These are phyloP conservation scores for Rhytidhysteron rufulum DNA, from an alignment of 2,329 filamentous ascomycete species.

Conservation along the genomic window DNA sequence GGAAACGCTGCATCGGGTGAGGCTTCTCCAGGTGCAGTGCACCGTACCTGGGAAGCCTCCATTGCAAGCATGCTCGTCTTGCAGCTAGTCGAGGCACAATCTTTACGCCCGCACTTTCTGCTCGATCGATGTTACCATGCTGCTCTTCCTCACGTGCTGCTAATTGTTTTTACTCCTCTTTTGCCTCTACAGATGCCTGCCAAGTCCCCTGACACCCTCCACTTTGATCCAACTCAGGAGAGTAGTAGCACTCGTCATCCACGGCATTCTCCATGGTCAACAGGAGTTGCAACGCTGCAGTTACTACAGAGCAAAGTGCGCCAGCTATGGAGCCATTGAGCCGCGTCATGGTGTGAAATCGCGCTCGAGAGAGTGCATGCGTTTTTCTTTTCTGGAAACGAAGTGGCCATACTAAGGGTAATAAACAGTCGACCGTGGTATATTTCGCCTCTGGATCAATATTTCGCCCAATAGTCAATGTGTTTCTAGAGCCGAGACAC, in stretches of 20 bases:
- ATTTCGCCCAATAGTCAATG: conserved; percentile 18
- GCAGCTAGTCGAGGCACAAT: conserved; percentile 8
- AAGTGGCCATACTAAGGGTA: conserved; percentile 21
- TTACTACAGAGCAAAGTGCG: background rate
- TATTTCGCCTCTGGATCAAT: conserved; percentile 23
- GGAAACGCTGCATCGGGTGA: background rate
- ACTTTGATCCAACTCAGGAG: too few relatives aligned
- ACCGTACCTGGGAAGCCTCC: conserved; percentile 6
- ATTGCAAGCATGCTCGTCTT: conserved; percentile 8
- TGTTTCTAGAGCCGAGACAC: conserved; percentile 24
- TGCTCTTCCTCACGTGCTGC: conserved; percentile 21
- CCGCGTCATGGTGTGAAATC: conserved; percentile 18
- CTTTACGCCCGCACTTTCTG: conserved; percentile 9
- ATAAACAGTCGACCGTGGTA: conserved; percentile 23
- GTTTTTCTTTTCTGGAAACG: conserved; percentile 2
- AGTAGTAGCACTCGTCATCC: too few relatives aligned
- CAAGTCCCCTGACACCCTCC: conserved; percentile 23
- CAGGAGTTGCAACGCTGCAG: too few relatives aligned
- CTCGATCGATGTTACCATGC: conserved; percentile 11
- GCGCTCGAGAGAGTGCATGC: conserved; percentile 3
- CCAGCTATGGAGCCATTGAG: background rate
- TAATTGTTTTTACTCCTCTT: conserved; percentile 6
- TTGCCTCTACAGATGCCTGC: conserved; percentile 12
- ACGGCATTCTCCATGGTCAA: background rate
- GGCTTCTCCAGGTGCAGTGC: background rate